Evolutionary conservation across 257 asterid species (phyloP), one percentile per base, ranked within the genome.

Genomic region (Ilex asprella): DNA sequence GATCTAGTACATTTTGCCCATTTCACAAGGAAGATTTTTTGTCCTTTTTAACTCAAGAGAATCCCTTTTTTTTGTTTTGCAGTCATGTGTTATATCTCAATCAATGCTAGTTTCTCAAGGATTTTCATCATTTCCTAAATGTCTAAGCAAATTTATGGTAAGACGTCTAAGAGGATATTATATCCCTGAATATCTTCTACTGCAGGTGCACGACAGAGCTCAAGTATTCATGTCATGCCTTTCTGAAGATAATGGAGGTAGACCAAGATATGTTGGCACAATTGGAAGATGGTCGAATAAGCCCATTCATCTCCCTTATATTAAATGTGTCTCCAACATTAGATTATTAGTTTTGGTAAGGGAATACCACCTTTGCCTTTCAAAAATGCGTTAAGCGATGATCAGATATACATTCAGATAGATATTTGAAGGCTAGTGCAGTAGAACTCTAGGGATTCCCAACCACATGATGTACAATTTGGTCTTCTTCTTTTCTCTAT

Each of bases 141-240:
- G 27, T 21, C 27, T 21, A 41, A 1, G 47, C 47, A 41, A 41
- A 50, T 50, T 9, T 50, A 50, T n/a, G 16, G 8, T 50, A 9
- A 11, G 55, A 14, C 6, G 5, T 50, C 21, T 9, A 2, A 50
- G 8, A 14, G 5, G 21, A 53, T 14, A 4, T 53, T 14, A n/a
- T 53, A 3, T n/a, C 57, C 41, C 30, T 15, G 5, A 7, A 7
- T 35, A 29, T 63, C 60, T 61, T 66, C 44, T 65, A 32, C 62
- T 80, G 63, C 84, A 92, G 99, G 96, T 92, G 72, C 97, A 85
- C 66, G 99, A 92, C 73, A 86, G 97, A 82, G 99, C 96, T 56
- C 99, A 92, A 67, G 93, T 92, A 52, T 86, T 86, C 62, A 57
- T 89, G 53, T 89, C 97, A n/a, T 92, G 99, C 68, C 63, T 78